Conservation (phyloP, 225 moss, liverwort and hornwort species). For the Pseudisothecium myosuroides region DNA sequence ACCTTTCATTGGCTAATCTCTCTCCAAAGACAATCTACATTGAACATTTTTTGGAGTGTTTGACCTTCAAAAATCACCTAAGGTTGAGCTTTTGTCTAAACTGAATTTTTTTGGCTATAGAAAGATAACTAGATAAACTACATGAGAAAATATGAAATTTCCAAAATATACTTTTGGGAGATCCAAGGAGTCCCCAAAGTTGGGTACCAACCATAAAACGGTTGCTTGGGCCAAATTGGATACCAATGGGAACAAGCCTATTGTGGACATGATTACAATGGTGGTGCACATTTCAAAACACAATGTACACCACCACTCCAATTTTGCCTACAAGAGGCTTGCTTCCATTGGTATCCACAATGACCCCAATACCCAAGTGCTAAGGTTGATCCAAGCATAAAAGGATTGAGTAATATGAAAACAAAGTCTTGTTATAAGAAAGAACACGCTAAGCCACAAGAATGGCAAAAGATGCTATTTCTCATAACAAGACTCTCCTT, state of each 20-base stretch:
- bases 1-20: no score
- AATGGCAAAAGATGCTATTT: background rate
- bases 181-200: fast-evolving
- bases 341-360: background rate
- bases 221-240: no score
- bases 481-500: background rate
- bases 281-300: no score
- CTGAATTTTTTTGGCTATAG: background rate
- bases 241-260: no score
- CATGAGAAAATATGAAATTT: background rate
- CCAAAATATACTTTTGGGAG: no score
- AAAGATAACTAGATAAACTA: background rate
- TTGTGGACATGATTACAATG: no score
- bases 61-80: background rate
- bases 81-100: background rate
- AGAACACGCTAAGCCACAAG: fast-evolving
- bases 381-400: no score
- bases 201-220: fast-evolving
- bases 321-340: background rate
- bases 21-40: fast-evolving
- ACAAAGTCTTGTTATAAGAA: background rate
- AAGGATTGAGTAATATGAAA: background rate
- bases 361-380: no score
- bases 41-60: background rate
- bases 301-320: background rate